A percentile compares a stretch with the other conserved stretches of the same genome.
Evolutionary conservation across 768 basidiomycete genomes (phyloP).

Genomic region (Trichaptum fuscoviolaceum): DNA sequence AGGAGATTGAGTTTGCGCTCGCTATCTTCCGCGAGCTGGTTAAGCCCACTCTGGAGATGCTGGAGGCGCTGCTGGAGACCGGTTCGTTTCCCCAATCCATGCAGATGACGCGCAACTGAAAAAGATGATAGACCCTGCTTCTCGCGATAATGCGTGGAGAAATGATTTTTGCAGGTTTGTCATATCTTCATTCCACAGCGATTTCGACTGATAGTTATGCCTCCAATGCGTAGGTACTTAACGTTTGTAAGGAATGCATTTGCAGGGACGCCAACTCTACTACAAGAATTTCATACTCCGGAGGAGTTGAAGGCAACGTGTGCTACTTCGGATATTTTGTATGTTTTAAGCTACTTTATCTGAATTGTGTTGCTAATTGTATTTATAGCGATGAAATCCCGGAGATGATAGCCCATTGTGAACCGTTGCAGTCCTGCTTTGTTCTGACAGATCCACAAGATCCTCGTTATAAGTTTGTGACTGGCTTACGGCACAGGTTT

Average conservation of each 20-base stretch:
- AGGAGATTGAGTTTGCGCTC: constrained; percentile 73
- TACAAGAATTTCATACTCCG: constrained; percentile 45
- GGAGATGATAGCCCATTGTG: constrained; percentile 67
- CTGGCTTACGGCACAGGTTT: constrained; percentile 51
- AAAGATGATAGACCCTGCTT: constrained; percentile 27
- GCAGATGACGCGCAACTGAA: constrained; percentile 5
- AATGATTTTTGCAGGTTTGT: constrained; percentile 76
- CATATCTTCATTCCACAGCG: not conserved
- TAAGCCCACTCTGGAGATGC: constrained; percentile 50
- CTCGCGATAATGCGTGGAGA: constrained; percentile 62
- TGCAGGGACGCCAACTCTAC: constrained; percentile 64
- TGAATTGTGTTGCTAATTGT: constrained; percentile 1
- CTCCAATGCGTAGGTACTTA: constrained; percentile 41
- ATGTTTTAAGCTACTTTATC: constrained; percentile 19
- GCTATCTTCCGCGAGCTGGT: constrained; percentile 63
- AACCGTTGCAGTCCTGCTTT: constrained; percentile 61
- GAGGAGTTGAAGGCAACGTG: constrained; percentile 41
- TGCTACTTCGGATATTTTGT: constrained; percentile 66
- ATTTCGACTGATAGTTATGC: constrained; percentile 4
- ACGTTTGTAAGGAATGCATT: constrained; percentile 73
- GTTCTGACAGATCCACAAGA: constrained; percentile 61
- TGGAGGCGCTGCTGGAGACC: constrained; percentile 53
- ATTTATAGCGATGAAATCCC: constrained; percentile 58
- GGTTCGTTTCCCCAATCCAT: constrained; percentile 31
- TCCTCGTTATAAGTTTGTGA: constrained; percentile 58